Evolutionary conservation across 768 basidiomycete genomes (phyloP).

Genomic region (Calocybe indica): DNA sequence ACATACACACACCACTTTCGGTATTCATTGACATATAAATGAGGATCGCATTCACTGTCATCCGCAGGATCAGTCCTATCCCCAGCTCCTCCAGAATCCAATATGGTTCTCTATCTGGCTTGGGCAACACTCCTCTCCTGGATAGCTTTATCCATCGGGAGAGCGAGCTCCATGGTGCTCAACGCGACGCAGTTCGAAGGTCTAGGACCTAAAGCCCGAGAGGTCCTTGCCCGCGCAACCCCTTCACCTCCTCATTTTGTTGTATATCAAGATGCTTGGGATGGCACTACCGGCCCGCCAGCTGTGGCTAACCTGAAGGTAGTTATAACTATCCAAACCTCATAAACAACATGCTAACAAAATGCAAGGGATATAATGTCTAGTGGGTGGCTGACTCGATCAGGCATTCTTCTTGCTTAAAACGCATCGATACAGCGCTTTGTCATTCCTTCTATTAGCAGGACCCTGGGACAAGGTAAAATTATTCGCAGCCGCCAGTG

Average conservation of each 20-base stretch:
- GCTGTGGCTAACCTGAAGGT: conserved; percentile 37
- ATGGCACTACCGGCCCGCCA: conserved; percentile 45
- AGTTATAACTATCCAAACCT: neutral
- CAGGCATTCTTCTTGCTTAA: neutral
- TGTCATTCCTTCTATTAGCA: conserved; percentile 49
- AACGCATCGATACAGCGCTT: conserved; percentile 23
- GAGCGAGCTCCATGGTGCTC: conserved; percentile 10
- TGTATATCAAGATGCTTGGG: conserved; percentile 35
- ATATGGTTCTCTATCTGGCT: conserved; percentile 12
- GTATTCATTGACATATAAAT: no score
- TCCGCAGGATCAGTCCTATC: no score
- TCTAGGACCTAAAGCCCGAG: conserved; percentile 23
- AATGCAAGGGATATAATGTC: conserved; percentile 48
- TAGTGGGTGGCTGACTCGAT: conserved; percentile 31
- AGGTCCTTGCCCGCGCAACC: conserved; percentile 29
- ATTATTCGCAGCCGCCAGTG: neutral
- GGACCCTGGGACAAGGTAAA: conserved; percentile 53
- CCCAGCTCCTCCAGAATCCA: no score
- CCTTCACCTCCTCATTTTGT: conserved; percentile 48
- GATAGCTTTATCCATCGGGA: conserved; percentile 10
- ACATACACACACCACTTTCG: no score
- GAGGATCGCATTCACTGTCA: no score
- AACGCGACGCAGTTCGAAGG: conserved; percentile 16
- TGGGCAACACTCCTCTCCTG: conserved; percentile 9
- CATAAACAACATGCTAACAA: neutral